phyloP scores from a whole-genome alignment of 345 rosid species.

The Boechera stricta region DNA sequence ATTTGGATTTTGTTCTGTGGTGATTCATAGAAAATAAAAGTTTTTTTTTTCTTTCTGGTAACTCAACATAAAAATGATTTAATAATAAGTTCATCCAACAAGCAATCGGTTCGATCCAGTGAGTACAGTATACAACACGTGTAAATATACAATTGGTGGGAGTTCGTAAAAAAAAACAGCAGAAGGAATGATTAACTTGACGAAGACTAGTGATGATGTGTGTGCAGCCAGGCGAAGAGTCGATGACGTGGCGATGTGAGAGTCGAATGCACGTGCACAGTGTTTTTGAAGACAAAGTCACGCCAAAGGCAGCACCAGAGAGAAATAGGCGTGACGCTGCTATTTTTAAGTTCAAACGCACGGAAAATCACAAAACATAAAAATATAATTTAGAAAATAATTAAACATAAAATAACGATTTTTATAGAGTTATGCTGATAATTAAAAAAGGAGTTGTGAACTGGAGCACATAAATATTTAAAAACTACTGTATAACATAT shows the following conservation, averaged over 20 bases:
- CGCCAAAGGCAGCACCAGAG: conserved; percentile 36
- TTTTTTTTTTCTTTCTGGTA: neutral
- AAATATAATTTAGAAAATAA: neutral
- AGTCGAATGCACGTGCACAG: conserved; percentile 38
- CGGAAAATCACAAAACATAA: conserved; percentile 17
- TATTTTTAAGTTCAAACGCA: neutral
- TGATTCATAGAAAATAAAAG: neutral
- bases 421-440: neutral
- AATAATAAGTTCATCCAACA: conserved; percentile 15
- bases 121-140: conserved; percentile 1
- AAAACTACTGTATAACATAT: neutral
- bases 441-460: neutral
- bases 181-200: conserved; percentile 34
- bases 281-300: conserved; percentile 29
- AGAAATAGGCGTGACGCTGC: conserved; percentile 37
- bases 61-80: neutral
- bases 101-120: conserved; percentile 16
- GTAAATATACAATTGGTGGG: neutral
- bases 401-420: neutral
- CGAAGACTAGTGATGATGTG: conserved; percentile 37
- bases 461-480: neutral
- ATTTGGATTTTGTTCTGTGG: neutral
- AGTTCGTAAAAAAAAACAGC: neutral
- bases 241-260: conserved; percentile 28
- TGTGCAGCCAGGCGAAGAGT: conserved; percentile 21